phyloP scores from a whole-genome alignment of 176 grass and related monocot species.

The Pontederia crassipes region DNA sequence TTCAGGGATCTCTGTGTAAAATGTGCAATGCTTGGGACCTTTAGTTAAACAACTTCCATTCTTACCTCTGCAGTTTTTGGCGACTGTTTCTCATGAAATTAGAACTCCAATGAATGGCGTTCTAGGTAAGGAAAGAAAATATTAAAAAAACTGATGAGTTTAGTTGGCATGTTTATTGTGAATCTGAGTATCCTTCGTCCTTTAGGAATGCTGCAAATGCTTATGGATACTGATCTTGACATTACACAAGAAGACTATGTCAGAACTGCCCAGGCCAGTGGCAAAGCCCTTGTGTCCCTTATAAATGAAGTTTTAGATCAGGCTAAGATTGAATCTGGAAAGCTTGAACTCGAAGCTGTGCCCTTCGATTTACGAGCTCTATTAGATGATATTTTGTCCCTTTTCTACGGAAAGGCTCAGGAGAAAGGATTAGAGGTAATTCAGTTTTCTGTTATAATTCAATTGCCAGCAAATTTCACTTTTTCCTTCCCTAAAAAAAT shows the following conservation, averaged over 20 bases:
- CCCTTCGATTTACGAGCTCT: constrained; percentile 71
- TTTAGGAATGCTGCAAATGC: constrained; percentile 98
- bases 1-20: not conserved
- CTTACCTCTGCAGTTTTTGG: constrained; percentile 65
- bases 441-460: not conserved
- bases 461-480: not conserved
- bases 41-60: constrained; percentile 4
- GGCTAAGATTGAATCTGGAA: constrained; percentile 97
- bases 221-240: constrained; percentile 96
- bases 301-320: constrained; percentile 99
- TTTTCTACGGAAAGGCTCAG: constrained; percentile 92
- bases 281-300: constrained; percentile 88
- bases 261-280: constrained; percentile 91
- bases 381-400: constrained; percentile 89
- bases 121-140: constrained; percentile 43
- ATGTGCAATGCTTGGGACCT: not conserved
- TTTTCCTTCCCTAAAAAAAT: too few relatives aligned
- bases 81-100: constrained; percentile 99
- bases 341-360: constrained; percentile 83
- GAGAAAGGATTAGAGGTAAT: constrained; percentile 95
- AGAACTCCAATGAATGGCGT: constrained; percentile 99
- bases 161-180: not conserved
- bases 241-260: constrained; percentile 92
- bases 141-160: not conserved
- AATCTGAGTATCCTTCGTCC: constrained; percentile 9